A percentile compares a stretch with the other conserved stretches of the same genome.
Conservation (phyloP, 2,329 filamentous ascomycete species). For the Verticillium tricorpus region DNA sequence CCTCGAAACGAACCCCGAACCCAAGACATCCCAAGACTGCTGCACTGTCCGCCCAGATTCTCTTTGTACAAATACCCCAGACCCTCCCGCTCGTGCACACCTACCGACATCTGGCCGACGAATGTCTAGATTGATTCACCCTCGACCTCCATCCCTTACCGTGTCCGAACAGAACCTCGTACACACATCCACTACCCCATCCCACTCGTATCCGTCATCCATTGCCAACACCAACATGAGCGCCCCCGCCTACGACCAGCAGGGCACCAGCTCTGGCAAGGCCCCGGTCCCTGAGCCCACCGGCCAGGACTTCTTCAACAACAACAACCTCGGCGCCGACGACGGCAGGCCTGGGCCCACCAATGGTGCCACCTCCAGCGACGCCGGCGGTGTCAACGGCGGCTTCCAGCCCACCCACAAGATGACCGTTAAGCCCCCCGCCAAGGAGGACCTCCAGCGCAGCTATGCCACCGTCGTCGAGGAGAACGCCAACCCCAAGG, state of each 20-base stretch:
- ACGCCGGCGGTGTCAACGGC: slow-evolving; percentile 10
- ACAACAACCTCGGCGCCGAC: slow-evolving; percentile 4
- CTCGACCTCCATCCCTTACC: not conserved
- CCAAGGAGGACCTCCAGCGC: slow-evolving; percentile 77
- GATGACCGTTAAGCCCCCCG: slow-evolving; percentile 74
- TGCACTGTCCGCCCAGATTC: not conserved
- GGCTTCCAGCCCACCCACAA: slow-evolving; percentile 44
- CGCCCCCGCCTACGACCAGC: slow-evolving; percentile 6
- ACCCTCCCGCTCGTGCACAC: not conserved
- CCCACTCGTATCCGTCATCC: not conserved
- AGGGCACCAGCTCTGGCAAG: slow-evolving; percentile 11
- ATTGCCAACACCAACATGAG: slow-evolving; percentile 9
- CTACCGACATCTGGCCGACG: not conserved
- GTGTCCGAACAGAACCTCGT: not conserved
- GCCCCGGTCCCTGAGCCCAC: slow-evolving; percentile 7
- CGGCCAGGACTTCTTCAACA: slow-evolving; percentile 1
- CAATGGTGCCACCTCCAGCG: slow-evolving; percentile 12
- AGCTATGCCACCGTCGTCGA: slow-evolving; percentile 66
- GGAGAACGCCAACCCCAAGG: slow-evolving; percentile 65
- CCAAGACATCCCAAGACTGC: not conserved
- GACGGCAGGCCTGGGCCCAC: not conserved
- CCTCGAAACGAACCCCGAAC: not conserved
- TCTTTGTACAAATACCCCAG: not conserved
- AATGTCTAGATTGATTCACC: not conserved
- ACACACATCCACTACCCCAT: not conserved